These are phyloP conservation scores for Talaromyces atroroseus DNA, from an alignment of 2,329 filamentous ascomycete genomes.

Conservation along the genomic window DNA sequence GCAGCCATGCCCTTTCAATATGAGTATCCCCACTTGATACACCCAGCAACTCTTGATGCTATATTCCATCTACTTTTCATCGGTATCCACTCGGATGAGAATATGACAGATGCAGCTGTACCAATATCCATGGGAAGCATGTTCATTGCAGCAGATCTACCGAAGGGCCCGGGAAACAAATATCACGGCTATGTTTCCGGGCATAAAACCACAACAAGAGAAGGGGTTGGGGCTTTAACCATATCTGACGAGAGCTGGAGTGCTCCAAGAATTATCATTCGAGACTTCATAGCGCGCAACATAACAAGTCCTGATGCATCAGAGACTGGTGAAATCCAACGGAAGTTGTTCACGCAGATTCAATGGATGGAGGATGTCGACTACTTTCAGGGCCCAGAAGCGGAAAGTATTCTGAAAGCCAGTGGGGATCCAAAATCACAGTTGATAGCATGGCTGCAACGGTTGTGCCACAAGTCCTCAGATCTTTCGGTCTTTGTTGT, in stretches of 20 bases:
- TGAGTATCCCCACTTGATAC: slow-evolving; percentile 29
- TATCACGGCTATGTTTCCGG: not conserved
- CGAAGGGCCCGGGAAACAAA: not conserved
- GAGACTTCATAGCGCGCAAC: not conserved
- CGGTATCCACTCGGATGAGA: slow-evolving; percentile 14
- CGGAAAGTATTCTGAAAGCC: not conserved
- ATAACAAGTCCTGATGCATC: not conserved
- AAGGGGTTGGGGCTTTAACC: not conserved
- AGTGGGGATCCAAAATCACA: not conserved
- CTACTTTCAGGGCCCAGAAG: not conserved
- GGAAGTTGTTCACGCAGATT: not conserved
- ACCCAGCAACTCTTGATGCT: slow-evolving; percentile 32
- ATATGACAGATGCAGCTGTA: slow-evolving; percentile 18
- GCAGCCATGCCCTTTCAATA: slow-evolving; percentile 27
- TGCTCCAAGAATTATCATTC: not conserved
- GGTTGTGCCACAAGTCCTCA: not conserved
- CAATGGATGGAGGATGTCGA: not conserved
- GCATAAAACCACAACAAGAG: not conserved
- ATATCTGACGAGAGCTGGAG: slow-evolving; percentile 2
- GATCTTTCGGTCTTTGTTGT: not conserved
- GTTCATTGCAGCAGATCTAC: not conserved
- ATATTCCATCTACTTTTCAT: slow-evolving; percentile 28
- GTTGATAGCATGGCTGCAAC: not conserved
- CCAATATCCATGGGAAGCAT: slow-evolving; percentile 17
- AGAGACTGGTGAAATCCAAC: not conserved